Evolutionary conservation across 2,329 filamentous ascomycete genomes (phyloP), one percentile per base, ranked within the genome.

Genomic region (Chrysoporthe deuterocubensis): DNA sequence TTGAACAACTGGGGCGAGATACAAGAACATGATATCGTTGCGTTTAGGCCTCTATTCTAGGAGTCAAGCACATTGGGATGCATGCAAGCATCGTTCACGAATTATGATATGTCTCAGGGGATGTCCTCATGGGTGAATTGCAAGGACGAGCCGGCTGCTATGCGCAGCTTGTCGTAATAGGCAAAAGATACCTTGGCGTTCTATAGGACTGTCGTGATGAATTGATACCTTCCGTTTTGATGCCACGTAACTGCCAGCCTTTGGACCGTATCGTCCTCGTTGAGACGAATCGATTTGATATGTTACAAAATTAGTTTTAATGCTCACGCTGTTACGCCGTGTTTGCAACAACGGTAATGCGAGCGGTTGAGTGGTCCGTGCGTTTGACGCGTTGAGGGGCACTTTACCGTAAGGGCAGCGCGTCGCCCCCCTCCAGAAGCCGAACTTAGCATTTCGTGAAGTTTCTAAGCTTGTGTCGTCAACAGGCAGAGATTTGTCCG

Each of bases 1-100:
- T 71, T 92, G 76, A 46, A 26, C 14, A 11, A 16, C 21, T 14
- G 32, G 54, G 54, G 13, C 14, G 26, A 16, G 8, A 37, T 37
- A 34, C 7, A 5, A 6, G 7, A 8, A 26, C 21, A 57, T 57
- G 54, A 9, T 57, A 40, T 40, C 18, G 9, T 40, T 16, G 7
- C 34, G 9, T 40, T 16, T 7, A 9, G 37, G 44, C 18, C 8
- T n/a, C 13, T 57, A 16, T n/a, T 57, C 21, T 34, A 11, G 48
- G 48, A 13, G 54, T 40, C 37, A 40, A 40, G 37, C 37, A 40
- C 37, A 40, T 9, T 9, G 9, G 37, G 37, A 40, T 5, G 37
- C 37, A 40, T 40, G 9, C 37, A 9, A 40, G 34, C 54, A 3
- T 3, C 6, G 4, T 54, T 26, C 13, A 16, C 14, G 16, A 11